Evolutionary conservation across 352 stramenopile genomes (phyloP), one percentile per base, ranked within the genome.

Genomic region (Globisporangium parvum): DNA sequence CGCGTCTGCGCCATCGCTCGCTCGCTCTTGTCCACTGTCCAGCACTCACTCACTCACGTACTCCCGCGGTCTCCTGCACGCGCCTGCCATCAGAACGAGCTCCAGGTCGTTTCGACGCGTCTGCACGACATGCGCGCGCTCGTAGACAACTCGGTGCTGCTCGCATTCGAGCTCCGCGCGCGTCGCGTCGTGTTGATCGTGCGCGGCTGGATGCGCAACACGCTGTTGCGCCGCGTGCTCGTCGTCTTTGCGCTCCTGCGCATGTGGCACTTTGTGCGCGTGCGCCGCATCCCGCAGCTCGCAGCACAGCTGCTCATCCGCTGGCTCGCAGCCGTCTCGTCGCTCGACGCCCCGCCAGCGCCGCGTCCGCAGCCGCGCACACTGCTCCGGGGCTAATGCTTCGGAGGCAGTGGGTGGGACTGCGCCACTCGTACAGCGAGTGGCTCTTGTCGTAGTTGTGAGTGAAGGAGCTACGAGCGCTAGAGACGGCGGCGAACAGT

Each of bases 241-340:
- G n/a, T 88, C 33, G 62, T 80, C 31, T 49, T 88, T 41, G 77
- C 14, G 62, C 66, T 84, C 49, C 14, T 86, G 26, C 70, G 76
- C 6, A 12, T 12, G 39, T 44, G 39, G 39, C 39, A 20, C 39
- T 44, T 44, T 44, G 39, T 44, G 39, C 39, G 39, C 12, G 63
- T 66, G 3, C 74, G 72, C 33, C 67, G 65, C 23, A 28, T 88
- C 49, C 80, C 80, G 17, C 78, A 87, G 52, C 65, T 88, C 21
- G 42, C 87, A 23, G 80, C 76, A 28, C 75, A 75, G 57, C 52
- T 80, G 24, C 70, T 88, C 42, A 87, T 88, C 47, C 74, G 67
- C 47, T 87, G 70, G 67, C 58, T 91, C 48, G 60, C 63, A 24
- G 77, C 69, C n/a, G 53, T 73, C 10, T 87, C 80, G 42, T 80